Percentiles rank a stretch among this genome's conserved stretches.
Conservation (phyloP, 139 green algal genomes). For the Closterium sp. region DNA sequence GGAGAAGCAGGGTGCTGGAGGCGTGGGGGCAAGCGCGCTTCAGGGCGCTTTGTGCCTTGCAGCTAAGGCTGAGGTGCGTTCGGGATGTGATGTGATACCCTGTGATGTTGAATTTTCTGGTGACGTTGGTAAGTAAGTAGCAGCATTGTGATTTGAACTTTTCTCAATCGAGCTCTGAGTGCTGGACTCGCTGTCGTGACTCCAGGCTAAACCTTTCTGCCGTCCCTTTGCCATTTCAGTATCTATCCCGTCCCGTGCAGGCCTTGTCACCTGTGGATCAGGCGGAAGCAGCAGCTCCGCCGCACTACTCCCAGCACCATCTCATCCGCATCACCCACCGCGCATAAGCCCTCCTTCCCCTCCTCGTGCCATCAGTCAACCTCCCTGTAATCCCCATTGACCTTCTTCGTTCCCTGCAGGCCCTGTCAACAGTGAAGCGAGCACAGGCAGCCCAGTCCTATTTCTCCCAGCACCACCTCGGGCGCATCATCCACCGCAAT, state of each 20-base stretch:
- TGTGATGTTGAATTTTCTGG: too few relatives aligned
- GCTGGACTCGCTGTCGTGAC: too few relatives aligned
- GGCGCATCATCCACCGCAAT: neutral
- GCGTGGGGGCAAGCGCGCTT: neutral
- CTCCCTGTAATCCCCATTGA: neutral
- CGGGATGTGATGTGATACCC: neutral
- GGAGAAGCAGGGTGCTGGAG: neutral
- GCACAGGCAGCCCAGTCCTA: neutral
- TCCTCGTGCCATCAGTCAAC: neutral
- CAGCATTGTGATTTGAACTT: too few relatives aligned
- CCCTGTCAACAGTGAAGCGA: neutral
- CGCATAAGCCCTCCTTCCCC: neutral
- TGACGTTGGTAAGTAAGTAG: too few relatives aligned
- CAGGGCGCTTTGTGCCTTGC: neutral
- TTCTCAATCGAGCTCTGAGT: too few relatives aligned
- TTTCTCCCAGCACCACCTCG: neutral
- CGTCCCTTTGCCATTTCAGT: too few relatives aligned
- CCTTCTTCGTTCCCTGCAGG: too few relatives aligned
- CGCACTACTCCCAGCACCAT: neutral
- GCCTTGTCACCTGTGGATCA: neutral
- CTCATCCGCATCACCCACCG: neutral
- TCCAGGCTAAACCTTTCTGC: too few relatives aligned
- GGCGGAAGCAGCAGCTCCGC: neutral
- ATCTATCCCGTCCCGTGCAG: neutral
- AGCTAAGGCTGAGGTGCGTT: neutral